These are phyloP conservation scores for Primulina eburnea DNA, from an alignment of 257 asterid species.

Conservation along the genomic window DNA sequence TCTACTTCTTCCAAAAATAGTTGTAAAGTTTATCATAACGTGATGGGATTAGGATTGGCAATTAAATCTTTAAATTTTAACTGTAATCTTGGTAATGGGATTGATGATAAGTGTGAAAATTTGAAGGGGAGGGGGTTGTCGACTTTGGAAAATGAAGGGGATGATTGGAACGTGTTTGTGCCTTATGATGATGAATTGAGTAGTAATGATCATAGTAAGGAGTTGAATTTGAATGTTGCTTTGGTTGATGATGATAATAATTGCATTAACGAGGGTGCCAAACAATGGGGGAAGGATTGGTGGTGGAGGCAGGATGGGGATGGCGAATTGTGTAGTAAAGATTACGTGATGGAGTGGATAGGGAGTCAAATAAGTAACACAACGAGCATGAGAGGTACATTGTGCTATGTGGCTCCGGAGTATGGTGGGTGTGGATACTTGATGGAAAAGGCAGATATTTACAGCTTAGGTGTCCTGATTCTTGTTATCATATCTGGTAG, in stretches of 20 bases:
- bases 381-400: constrained; percentile 96
- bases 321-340: constrained; percentile 85
- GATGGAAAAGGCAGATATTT: constrained; percentile 88
- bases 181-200: constrained; percentile 56
- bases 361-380: constrained; percentile 98
- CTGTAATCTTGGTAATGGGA: constrained; percentile 37
- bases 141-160: constrained; percentile 37
- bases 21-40: constrained; percentile 46
- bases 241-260: constrained; percentile 27
- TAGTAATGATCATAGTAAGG: constrained; percentile 47
- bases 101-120: constrained; percentile 27
- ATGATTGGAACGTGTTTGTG: constrained; percentile 41
- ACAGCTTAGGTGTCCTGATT: constrained; percentile 83
- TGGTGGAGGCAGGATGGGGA: constrained; percentile 99
- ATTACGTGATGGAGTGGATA: constrained; percentile 95
- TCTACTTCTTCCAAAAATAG: constrained; percentile 61
- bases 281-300: constrained; percentile 97
- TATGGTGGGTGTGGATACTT: constrained; percentile 64
- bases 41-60: constrained; percentile 46
- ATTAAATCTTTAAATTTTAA: constrained; percentile 40
- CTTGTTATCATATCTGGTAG: constrained; percentile 83
- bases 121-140: constrained; percentile 64
- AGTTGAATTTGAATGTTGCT: constrained; percentile 39
- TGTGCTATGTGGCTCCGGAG: constrained; percentile 91
- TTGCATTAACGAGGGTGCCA: constrained; percentile 25